Base-by-base conservation (phyloP, 2,329 filamentous ascomycete species). In the Ascochyta pisi region DNA sequence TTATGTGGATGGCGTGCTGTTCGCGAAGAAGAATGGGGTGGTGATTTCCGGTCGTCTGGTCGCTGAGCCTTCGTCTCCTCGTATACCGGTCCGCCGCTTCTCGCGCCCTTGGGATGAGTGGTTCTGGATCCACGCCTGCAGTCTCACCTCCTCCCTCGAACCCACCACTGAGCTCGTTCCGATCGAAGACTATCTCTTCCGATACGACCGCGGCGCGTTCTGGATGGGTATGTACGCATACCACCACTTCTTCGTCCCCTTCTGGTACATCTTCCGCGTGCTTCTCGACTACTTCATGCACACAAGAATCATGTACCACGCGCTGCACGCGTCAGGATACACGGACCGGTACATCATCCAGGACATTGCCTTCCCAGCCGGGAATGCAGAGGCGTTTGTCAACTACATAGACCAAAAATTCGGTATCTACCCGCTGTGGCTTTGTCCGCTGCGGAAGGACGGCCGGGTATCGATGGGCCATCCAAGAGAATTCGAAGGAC, bases 1-100 rank as follows among this genome's bases (percentile, higher is more conserved):
- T 57, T 92, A 87, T 61, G 77, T 92, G 0, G 89, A 92, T 56
- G 88, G 82, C 0, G 87, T 91, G 19, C 77, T 87, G 5, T 90
- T 85, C 66, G 80, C 84, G 0, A 76, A 76, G 6, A 76, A 77
- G 22, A 76, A 77, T 3, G 84, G 84, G 0, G 80, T 89, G 0
- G 75, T 91, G 23, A 86, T 88, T 59, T 79, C 81, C 0, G 89
- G 89, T 0, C 78, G 77, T 4, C 75, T 89, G 7, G 79, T 81
- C 1, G 77, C 88, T 47, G 67, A 76, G 0, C 57, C 80, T 0
- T 51, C 69, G 1, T 61, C 58, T 5, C 38, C 63, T 0, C 58
- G 54, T 8, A 47, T 66, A n/a, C 64, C 63, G 3, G 16, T 76
- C 2, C 67, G 73, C 24, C 65, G 65, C 16, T 89, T 91, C 71